A percentile compares a stretch with the other conserved stretches of the same genome.
phyloP scores from a whole-genome alignment of 1,139 yeast species.

The Taphrina flavorubra region DNA sequence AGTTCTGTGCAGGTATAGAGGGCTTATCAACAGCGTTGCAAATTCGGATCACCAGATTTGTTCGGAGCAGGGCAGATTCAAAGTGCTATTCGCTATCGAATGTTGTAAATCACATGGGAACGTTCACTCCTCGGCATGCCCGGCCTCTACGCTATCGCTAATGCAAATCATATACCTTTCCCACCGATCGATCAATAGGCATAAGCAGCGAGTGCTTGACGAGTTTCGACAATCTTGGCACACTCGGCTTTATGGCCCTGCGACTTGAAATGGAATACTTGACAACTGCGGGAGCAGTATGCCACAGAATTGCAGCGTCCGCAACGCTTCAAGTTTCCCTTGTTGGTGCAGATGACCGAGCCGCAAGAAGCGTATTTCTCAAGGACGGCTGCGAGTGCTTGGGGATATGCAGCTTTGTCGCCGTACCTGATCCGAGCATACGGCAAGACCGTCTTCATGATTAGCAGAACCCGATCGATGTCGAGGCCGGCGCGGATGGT shows the following conservation, averaged over 20 bases:
- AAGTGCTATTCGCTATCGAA: too few relatives aligned
- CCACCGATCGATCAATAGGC: neutral
- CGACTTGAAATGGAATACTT: conserved; percentile 31
- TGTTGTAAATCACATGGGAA: too few relatives aligned
- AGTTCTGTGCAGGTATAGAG: too few relatives aligned
- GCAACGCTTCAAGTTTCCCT: conserved; percentile 15
- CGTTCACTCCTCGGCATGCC: too few relatives aligned
- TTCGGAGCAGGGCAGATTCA: too few relatives aligned
- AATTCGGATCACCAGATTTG: too few relatives aligned
- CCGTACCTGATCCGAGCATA: conserved; percentile 21
- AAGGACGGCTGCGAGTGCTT: conserved; percentile 12
- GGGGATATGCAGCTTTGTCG: conserved; percentile 26
- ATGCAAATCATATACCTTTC: too few relatives aligned
- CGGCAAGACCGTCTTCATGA: conserved; percentile 18
- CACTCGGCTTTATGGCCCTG: conserved; percentile 28
- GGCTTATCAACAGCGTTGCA: too few relatives aligned
- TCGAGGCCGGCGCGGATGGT: conserved; percentile 16
- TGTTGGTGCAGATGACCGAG: conserved; percentile 9
- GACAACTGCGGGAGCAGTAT: conserved; percentile 31
- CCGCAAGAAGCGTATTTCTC: conserved; percentile 10
- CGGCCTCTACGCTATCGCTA: too few relatives aligned
- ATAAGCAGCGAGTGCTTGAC: neutral
- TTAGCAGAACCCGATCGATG: conserved; percentile 11
- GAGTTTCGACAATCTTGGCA: conserved; percentile 11
- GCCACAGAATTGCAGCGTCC: conserved; percentile 24